phyloP scores from a whole-genome alignment of 768 basidiomycete species.

The Dioszegia aurantiaca region DNA sequence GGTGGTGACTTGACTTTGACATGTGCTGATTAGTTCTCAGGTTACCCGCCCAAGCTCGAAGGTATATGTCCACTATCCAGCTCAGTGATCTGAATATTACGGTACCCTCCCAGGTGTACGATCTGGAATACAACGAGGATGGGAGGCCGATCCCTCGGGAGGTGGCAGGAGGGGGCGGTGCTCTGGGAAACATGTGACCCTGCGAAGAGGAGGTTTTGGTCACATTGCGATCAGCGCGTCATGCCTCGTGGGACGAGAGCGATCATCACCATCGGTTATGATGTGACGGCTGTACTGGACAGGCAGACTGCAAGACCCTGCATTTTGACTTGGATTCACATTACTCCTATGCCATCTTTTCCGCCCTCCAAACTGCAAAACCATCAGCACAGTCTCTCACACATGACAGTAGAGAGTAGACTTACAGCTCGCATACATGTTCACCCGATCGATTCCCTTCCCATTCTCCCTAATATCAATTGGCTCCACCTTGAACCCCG shows the following conservation, averaged over 20 bases:
- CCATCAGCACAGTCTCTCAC: slow-evolving; percentile 4
- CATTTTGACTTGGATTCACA: neutral
- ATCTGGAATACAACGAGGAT: neutral
- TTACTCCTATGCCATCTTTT: slow-evolving; percentile 23
- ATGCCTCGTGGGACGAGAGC: too few species aligned
- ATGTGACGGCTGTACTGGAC: too few species aligned
- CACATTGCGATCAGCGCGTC: too few species aligned
- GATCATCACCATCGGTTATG: too few species aligned
- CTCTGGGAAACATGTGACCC: too few species aligned
- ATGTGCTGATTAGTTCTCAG: too few species aligned
- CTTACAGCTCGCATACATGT: slow-evolving; percentile 59
- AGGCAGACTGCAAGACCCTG: neutral
- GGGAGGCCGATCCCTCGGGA: neutral
- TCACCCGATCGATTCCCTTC: slow-evolving; percentile 64
- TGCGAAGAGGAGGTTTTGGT: too few species aligned
- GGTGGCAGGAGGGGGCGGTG: neutral
- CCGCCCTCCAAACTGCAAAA: slow-evolving; percentile 48
- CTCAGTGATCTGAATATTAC: too few species aligned
- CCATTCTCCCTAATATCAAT: slow-evolving; percentile 60
- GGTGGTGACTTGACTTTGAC: too few species aligned
- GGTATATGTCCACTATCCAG: too few species aligned
- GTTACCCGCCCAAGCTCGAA: too few species aligned
- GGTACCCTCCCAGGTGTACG: too few species aligned
- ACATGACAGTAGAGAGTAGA: neutral
- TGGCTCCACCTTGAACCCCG: slow-evolving; percentile 60